Evolutionary conservation across 305 asterid genomes (phyloP).

Genomic region (Andrographis paniculata): DNA sequence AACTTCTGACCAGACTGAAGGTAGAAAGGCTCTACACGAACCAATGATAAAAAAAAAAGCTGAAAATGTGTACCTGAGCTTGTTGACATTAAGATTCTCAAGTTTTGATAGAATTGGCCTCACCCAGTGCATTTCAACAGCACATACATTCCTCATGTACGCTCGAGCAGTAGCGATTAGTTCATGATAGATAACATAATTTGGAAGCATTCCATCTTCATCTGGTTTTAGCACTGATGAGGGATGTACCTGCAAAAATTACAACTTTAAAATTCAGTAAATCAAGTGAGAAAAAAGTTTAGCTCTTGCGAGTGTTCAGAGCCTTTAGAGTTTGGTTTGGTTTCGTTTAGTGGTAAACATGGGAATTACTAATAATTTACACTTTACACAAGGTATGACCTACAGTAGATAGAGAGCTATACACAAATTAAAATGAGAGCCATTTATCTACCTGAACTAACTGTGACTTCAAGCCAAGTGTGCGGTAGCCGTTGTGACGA

Average conservation of each 20-base stretch:
- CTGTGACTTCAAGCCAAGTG: conserved; percentile 86
- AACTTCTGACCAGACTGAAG: conserved; percentile 1
- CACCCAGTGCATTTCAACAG: conserved; percentile 79
- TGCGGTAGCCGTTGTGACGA: conserved; percentile 84
- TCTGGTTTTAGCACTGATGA: conserved; percentile 72
- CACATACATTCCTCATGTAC: conserved; percentile 84
- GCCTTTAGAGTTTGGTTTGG: too few species aligned
- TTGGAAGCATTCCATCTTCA: conserved; percentile 84
- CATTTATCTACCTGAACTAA: conserved; percentile 64
- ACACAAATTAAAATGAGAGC: not conserved
- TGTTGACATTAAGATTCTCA: conserved; percentile 48
- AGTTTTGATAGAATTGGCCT: conserved; percentile 62
- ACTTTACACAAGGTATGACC: too few species aligned
- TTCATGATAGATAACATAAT: conserved; percentile 77
- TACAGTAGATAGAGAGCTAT: not conserved
- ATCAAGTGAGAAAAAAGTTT: not conserved
- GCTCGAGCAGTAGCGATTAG: conserved; percentile 78
- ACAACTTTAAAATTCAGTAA: conserved; percentile 6
- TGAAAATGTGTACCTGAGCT: conserved; percentile 62
- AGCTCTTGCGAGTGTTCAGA: not conserved
- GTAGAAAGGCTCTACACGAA: not conserved
- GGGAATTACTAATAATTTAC: too few species aligned
- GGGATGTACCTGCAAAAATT: conserved; percentile 66
- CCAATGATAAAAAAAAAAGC: conserved; percentile 4
- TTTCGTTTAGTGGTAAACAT: too few species aligned